Evolutionary conservation across 805 yeast genomes (phyloP).

Genomic region (Nakazawaea siamensis): DNA sequence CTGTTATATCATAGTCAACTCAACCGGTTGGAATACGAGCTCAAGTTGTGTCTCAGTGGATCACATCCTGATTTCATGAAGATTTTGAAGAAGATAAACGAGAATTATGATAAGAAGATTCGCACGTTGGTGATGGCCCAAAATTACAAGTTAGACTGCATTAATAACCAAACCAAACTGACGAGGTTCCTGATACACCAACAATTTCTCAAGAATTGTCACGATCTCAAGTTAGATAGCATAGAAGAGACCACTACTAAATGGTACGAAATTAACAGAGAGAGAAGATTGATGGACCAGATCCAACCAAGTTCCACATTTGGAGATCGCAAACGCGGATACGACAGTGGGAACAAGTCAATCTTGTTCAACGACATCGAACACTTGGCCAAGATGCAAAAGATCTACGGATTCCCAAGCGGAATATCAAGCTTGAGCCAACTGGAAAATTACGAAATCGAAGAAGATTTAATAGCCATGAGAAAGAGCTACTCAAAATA

Average conservation of each 20-base stretch:
- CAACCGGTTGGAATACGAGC: conserved; percentile 67
- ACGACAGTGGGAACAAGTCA: conserved; percentile 34
- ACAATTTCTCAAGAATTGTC: conserved; percentile 58
- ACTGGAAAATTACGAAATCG: conserved; percentile 64
- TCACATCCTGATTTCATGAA: conserved; percentile 84
- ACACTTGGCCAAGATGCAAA: conserved; percentile 55
- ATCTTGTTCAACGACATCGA: conserved; percentile 58
- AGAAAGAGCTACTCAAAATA: conserved; percentile 23
- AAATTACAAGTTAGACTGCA: conserved; percentile 65
- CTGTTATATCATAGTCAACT: conserved; percentile 78
- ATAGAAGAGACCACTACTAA: conserved; percentile 67
- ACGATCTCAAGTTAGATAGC: conserved; percentile 59
- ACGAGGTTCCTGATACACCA: conserved; percentile 77
- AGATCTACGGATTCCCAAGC: conserved; percentile 72
- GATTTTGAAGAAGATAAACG: conserved; percentile 63
- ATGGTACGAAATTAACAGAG: conserved; percentile 91
- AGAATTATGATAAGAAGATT: conserved; percentile 65
- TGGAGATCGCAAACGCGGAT: conserved; percentile 15
- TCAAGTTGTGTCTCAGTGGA: conserved; percentile 80
- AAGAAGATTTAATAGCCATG: conserved; percentile 64
- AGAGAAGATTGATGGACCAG: conserved; percentile 74
- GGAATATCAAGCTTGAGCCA: conserved; percentile 60
- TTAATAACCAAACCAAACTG: conserved; percentile 75
- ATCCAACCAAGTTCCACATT: conserved; percentile 18
- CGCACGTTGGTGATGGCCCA: conserved; percentile 27